phyloP scores from a whole-genome alignment of 1,284 basidiomycete genomes.

The Meripilus lineatus region DNA sequence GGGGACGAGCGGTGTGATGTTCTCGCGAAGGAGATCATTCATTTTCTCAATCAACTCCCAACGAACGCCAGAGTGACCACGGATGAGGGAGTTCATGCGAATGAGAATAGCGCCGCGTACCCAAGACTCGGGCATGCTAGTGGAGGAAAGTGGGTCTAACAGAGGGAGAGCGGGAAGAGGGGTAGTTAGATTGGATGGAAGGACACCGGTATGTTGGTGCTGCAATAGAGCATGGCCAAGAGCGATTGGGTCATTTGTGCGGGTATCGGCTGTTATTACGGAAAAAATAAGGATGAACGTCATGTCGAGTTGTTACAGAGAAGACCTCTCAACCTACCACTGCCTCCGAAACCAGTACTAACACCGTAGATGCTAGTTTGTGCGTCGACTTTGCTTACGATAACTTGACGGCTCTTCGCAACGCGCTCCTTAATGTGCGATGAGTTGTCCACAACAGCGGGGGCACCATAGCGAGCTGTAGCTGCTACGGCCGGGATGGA shows the following conservation, averaged over 20 bases:
- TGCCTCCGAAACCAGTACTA: conserved; percentile 79
- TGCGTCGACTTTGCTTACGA: conserved; percentile 61
- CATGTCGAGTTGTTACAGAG: too few relatives aligned
- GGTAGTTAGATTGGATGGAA: conserved; percentile 45
- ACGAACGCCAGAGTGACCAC: conserved; percentile 85
- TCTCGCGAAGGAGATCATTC: conserved; percentile 64
- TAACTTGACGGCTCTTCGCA: conserved; percentile 52
- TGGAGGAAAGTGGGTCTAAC: conserved; percentile 59
- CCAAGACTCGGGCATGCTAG: conserved; percentile 85
- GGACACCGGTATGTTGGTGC: conserved; percentile 72
- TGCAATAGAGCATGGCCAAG: conserved; percentile 77
- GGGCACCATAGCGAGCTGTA: conserved; percentile 56
- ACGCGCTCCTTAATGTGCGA: conserved; percentile 45
- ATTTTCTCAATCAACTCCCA: conserved; percentile 80
- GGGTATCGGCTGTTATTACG: conserved; percentile 49
- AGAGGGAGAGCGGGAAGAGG: conserved; percentile 51
- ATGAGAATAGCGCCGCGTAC: conserved; percentile 86
- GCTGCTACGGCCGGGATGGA: conserved; percentile 73
- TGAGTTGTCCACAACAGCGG: conserved; percentile 49
- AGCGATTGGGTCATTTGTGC: conserved; percentile 62
- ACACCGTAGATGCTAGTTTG: conserved; percentile 77
- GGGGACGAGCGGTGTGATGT: conserved; percentile 82
- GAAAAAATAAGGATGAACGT: conserved; percentile 1
- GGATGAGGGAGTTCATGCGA: conserved; percentile 82
- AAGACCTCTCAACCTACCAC: conserved; percentile 39